Conservation (phyloP, 805 yeast genomes). For the Starmerella floricola region DNA sequence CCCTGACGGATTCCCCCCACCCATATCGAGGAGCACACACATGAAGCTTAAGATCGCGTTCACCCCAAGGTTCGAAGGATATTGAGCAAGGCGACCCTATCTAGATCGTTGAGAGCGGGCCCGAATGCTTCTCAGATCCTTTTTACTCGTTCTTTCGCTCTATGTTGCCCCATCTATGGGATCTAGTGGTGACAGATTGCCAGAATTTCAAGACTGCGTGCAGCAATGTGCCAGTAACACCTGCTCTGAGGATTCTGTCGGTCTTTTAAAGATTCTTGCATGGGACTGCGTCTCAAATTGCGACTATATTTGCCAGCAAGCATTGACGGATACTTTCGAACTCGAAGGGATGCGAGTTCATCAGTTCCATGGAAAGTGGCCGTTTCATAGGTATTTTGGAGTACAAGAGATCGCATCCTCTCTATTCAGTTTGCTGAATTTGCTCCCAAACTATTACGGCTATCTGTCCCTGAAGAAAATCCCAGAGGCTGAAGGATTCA, state of each 20-base stretch:
- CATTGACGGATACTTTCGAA: constrained; percentile 46
- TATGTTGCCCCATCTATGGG: constrained; percentile 21
- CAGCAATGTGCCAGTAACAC: constrained; percentile 29
- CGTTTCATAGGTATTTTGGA: constrained; percentile 65
- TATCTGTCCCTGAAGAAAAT: constrained; percentile 31
- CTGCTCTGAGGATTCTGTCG: constrained; percentile 30
- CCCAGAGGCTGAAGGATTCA: constrained; percentile 22
- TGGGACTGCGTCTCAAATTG: constrained; percentile 78
- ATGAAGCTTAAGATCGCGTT: too few species aligned
- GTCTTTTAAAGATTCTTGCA: constrained; percentile 36
- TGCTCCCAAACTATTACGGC: constrained; percentile 47
- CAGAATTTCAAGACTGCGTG: constrained; percentile 39
- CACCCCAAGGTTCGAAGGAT: too few species aligned
- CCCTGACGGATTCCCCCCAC: not conserved
- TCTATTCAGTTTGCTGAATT: constrained; percentile 61
- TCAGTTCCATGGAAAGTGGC: constrained; percentile 98
- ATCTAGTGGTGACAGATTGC: constrained; percentile 43
- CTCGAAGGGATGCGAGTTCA: constrained; percentile 41
- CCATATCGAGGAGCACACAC: too few species aligned
- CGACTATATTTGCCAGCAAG: constrained; percentile 84
- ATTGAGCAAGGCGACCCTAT: not conserved
- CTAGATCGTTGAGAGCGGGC: not conserved
- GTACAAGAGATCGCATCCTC: constrained; percentile 76
- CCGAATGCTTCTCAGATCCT: not conserved
- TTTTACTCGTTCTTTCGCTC: not conserved